Conservation (phyloP, 768 basidiomycete genomes). For the Leucogyrophana mollusca region DNA sequence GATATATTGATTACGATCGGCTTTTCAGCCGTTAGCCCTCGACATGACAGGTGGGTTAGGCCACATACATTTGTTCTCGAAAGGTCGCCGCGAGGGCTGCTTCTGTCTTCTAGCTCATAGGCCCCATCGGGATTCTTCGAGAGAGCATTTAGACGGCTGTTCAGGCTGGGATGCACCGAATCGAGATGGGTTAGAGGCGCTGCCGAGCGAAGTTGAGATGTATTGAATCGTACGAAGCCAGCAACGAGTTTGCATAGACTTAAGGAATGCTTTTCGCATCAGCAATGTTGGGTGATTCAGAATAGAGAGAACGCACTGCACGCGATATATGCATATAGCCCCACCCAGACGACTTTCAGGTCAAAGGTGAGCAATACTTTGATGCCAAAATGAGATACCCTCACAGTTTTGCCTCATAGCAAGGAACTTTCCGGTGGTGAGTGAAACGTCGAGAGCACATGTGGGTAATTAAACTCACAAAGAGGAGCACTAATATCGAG, state of each 20-base stretch:
- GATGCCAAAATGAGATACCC: background rate
- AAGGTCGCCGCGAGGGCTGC: too few relatives aligned
- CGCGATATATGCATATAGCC: background rate
- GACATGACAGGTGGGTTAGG: too few relatives aligned
- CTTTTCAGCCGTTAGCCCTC: background rate
- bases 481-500: background rate
- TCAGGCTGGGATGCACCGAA: background rate
- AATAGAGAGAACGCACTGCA: background rate
- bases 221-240: background rate
- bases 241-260: constrained; percentile 1
- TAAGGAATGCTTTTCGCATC: background rate
- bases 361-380: too few relatives aligned
- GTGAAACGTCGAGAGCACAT: too few relatives aligned
- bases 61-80: background rate
- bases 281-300: background rate
- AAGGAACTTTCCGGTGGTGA: background rate
- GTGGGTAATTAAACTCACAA: background rate
- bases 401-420: constrained; percentile 1
- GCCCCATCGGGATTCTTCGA: background rate
- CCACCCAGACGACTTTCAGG: constrained; percentile 3
- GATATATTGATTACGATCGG: constrained; percentile 1
- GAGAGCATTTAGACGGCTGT: background rate
- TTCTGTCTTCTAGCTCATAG: background rate
- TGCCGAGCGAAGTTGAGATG: background rate
- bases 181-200: background rate